Evolutionary conservation across 257 asterid species (phyloP).

Genomic region (Solanum chiquidenum): DNA sequence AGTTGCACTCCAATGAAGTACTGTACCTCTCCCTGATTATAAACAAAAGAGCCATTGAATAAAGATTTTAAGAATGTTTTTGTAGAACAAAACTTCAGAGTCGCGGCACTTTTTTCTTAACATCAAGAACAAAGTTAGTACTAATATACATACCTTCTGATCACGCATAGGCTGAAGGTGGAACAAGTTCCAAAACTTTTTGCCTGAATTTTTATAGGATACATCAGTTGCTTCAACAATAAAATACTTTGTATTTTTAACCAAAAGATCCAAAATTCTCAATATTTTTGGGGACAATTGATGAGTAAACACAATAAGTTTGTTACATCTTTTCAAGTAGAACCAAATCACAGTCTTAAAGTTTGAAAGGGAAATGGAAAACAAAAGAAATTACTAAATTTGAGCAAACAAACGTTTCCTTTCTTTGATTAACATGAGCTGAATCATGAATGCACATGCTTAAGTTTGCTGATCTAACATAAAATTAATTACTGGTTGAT

Average conservation of each 20-base stretch:
- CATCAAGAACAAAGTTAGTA: not conserved
- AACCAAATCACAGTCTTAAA: not conserved
- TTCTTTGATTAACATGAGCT: not conserved
- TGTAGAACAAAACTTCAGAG: not conserved
- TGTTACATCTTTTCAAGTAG: not conserved
- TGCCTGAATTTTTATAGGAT: slow-evolving; percentile 32
- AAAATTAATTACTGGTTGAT: not conserved
- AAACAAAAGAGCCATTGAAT: not conserved
- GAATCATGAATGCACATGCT: not conserved
- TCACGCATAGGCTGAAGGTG: slow-evolving; percentile 99
- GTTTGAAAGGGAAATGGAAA: not conserved
- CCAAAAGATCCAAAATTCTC: not conserved
- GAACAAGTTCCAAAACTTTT: slow-evolving; percentile 96
- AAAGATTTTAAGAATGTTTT: not conserved
- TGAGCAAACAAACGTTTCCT: not conserved
- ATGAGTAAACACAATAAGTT: not conserved
- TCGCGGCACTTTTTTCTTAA: not conserved
- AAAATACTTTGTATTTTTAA: not conserved
- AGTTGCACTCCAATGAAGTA: slow-evolving; percentile 96
- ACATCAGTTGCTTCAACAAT: not conserved
- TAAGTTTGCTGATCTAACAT: not conserved
- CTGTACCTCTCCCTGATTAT: slow-evolving; percentile 89
- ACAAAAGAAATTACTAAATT: not conserved
- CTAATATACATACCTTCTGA: slow-evolving; percentile 56
- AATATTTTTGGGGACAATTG: not conserved